Percentiles rank a stretch among this genome's conserved stretches.
These are phyloP conservation scores for Tricholoma furcatifolium DNA, from an alignment of 768 basidiomycete genomes.

Conservation along the genomic window DNA sequence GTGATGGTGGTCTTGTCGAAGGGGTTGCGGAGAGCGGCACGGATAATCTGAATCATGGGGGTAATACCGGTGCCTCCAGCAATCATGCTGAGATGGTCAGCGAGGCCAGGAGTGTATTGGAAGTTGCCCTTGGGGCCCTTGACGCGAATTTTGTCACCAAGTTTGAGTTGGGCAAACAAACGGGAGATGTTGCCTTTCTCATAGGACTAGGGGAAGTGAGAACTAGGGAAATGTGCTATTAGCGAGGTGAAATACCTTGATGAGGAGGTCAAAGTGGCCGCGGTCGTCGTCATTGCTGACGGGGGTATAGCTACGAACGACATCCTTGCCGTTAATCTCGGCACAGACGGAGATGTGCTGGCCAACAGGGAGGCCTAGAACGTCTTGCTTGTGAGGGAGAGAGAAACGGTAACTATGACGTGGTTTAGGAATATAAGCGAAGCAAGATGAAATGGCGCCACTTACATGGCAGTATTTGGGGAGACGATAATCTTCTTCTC, in stretches of 20 bases:
- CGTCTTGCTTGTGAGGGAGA: constrained; percentile 68
- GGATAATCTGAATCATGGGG: constrained; percentile 98
- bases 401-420: constrained; percentile 83
- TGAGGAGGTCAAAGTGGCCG: constrained; percentile 93
- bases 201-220: constrained; percentile 62
- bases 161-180: constrained; percentile 75
- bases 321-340: constrained; percentile 86
- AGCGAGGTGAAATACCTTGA: constrained; percentile 64
- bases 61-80: constrained; percentile 99
- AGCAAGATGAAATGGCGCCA: constrained; percentile 9
- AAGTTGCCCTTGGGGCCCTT: constrained; percentile 98
- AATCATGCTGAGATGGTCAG: constrained; percentile 91
- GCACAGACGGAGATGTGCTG: constrained; percentile 94
- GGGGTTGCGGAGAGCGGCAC: constrained; percentile 89
- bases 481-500: constrained; percentile 81
- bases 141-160: constrained; percentile 86
- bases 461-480: constrained; percentile 93
- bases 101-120: constrained; percentile 71
- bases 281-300: constrained; percentile 90
- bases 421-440: neutral
- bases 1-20: constrained; percentile 77
- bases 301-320: constrained; percentile 93
- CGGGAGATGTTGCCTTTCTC: constrained; percentile 97
- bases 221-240: neutral
- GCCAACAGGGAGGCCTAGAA: constrained; percentile 92